phyloP scores from a whole-genome alignment of 305 asterid genomes.

The Ilex paraguariensis region DNA sequence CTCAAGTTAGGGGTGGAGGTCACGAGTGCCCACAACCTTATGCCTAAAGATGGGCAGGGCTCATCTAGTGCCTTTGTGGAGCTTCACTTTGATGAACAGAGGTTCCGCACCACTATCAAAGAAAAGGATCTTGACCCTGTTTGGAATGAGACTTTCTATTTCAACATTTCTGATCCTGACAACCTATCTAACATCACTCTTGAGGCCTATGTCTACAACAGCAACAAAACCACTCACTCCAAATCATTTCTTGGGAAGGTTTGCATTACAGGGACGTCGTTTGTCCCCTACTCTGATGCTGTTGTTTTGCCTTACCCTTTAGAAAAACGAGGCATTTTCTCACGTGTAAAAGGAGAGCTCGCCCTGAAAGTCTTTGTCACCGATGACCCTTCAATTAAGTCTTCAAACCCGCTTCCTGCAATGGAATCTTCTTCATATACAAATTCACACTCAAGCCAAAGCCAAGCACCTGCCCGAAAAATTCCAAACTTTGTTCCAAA shows the following conservation, averaged over 20 bases:
- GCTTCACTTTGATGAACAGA: conserved; percentile 73
- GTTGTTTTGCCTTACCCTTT: conserved; percentile 73
- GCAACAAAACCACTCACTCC: conserved; percentile 31
- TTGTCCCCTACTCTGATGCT: conserved; percentile 69
- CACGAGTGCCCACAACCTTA: conserved; percentile 72
- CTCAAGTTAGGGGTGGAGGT: conserved; percentile 89
- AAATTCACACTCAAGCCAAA: conserved; percentile 29
- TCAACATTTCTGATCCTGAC: conserved; percentile 56
- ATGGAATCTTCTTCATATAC: conserved; percentile 40
- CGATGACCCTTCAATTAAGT: conserved; percentile 52
- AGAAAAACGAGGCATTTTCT: conserved; percentile 58
- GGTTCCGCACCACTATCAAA: conserved; percentile 64
- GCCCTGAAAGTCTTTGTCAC: conserved; percentile 68
- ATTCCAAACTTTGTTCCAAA: conserved; percentile 21
- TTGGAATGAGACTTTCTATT: conserved; percentile 82
- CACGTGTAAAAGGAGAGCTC: conserved; percentile 74
- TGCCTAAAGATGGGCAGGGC: conserved; percentile 81
- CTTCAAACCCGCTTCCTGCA: conserved; percentile 44
- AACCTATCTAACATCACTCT: conserved; percentile 50
- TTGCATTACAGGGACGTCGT: conserved; percentile 52
- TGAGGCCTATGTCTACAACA: conserved; percentile 68
- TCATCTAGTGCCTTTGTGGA: conserved; percentile 72
- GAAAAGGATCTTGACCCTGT: conserved; percentile 75
- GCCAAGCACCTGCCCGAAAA: conserved; percentile 24
- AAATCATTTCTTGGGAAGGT: conserved; percentile 76